Evolutionary conservation across 2,329 filamentous ascomycete species (phyloP).

Genomic region (Aspergillus amoenus): DNA sequence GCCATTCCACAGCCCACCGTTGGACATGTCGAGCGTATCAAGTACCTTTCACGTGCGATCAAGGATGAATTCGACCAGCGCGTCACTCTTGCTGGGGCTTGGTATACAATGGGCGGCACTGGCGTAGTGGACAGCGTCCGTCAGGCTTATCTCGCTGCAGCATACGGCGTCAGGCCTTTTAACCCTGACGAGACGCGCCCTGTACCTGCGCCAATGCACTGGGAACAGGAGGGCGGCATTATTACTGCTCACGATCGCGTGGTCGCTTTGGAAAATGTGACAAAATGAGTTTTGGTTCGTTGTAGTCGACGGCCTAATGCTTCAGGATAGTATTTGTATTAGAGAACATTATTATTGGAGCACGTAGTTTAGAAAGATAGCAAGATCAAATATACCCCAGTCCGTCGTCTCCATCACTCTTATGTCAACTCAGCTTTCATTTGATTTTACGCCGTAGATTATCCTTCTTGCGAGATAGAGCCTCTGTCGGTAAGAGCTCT

Average conservation of each 20-base stretch:
- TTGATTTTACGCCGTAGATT: background rate
- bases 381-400: background rate
- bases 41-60: conserved; percentile 56
- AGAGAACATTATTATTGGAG: background rate
- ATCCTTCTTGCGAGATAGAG: background rate
- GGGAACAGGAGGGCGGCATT: conserved; percentile 33
- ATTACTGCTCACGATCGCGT: conserved; percentile 26
- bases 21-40: conserved; percentile 68
- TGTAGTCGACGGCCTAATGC: too few relatives aligned
- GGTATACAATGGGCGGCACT: conserved; percentile 45
- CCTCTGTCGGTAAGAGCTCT: background rate
- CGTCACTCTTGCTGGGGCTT: conserved; percentile 62
- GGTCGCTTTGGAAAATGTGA: background rate
- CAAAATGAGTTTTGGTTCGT: too few relatives aligned
- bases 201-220: conserved; percentile 8
- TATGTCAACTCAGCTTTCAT: background rate
- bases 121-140: conserved; percentile 57
- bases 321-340: background rate
- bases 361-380: background rate
- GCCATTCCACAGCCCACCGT: conserved; percentile 91
- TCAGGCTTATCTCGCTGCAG: conserved; percentile 55
- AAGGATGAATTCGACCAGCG: conserved; percentile 58
- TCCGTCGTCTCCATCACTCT: background rate
- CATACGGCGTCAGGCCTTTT: conserved; percentile 33
- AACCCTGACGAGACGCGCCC: background rate